Base-by-base conservation (phyloP, 192 early-diverging fungal species). In the Pilaira anomala region DNA sequence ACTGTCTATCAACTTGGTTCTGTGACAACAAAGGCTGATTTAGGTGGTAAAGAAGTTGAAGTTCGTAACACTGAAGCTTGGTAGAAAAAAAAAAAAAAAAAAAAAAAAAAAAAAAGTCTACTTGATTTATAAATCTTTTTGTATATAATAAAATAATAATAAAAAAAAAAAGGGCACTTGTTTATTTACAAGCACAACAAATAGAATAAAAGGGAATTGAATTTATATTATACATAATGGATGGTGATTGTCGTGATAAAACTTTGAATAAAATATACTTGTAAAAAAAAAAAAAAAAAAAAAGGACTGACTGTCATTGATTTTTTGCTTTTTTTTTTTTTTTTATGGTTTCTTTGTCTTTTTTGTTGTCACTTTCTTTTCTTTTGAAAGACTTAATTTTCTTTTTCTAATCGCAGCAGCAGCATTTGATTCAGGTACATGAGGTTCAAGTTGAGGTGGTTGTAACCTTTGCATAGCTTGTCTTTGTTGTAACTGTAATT, bases 1-100 rank as follows among this genome's bases (percentile, higher is more conserved):
- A 63, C 58, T 3, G 81, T 89, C 13, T 92, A 85, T 64, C 74
- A 85, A 22, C 86, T 96, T 62, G 94, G 94, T 41, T 54, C 65
- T 28, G 77, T 96, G 7, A 74, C 81, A 40, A 59, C 61, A 5
- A 78, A 72, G 69, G 69, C 71, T 19, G 76, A 74, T 13, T 74
- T 77, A 59, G 65, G 76, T 57, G 82, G 78, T 41, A 65, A 84
- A 66, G 76, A 80, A 48, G 80, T 84, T 30, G 69, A 78, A 48
- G 76, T 84, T 19, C 48, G 64, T 54, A 68, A 69, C 63, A 62
- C 68, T 30, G 52, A 75, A 14, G 58, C 44, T 30, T 75, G 73
- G 73, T 69, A 69, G 44, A 70, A 22, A 48, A 48, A 61, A 60
- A 46, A 60, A 58, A 42, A 58, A 5, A 46, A 16, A 46, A 19